Evolutionary conservation across 805 yeast genomes (phyloP).

Genomic region (Monosporozyma aquatica): DNA sequence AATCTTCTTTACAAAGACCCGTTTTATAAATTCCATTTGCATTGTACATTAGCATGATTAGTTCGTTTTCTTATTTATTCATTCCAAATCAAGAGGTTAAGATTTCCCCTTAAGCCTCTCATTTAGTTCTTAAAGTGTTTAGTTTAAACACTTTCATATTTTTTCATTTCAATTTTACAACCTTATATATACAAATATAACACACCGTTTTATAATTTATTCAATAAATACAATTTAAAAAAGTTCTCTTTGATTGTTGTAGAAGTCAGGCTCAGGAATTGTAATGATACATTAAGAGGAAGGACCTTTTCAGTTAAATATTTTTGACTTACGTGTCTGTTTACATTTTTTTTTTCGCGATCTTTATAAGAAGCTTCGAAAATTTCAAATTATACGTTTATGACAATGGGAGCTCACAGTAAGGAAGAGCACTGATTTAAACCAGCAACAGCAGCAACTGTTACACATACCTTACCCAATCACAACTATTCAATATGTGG

Average conservation of each 20-base stretch:
- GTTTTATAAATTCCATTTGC: conserved; percentile 4
- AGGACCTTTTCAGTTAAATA: too few species aligned
- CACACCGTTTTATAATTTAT: conserved; percentile 1
- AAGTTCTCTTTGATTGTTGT: too few species aligned
- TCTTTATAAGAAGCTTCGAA: background rate
- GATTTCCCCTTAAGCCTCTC: background rate
- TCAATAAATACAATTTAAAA: background rate
- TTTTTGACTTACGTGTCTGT: conserved; percentile 1
- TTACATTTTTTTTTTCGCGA: background rate
- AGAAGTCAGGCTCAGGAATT: too few species aligned
- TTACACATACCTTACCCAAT: background rate
- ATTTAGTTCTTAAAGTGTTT: conserved; percentile 1
- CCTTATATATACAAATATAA: conserved; percentile 1
- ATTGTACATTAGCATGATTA: conserved; percentile 4
- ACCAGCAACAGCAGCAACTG: too few species aligned
- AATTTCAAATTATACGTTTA: background rate
- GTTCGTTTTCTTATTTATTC: background rate
- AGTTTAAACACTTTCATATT: background rate
- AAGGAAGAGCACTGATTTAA: background rate
- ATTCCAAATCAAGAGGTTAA: background rate
- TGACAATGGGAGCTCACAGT: too few species aligned
- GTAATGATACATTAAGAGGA: background rate
- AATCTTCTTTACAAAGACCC: too few species aligned
- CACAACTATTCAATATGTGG: conserved; percentile 15
- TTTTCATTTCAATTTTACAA: background rate